A percentile compares a stretch with the other conserved stretches of the same genome.
Conservation (phyloP, 441 rosid species). For the Syzygium malaccense region DNA sequence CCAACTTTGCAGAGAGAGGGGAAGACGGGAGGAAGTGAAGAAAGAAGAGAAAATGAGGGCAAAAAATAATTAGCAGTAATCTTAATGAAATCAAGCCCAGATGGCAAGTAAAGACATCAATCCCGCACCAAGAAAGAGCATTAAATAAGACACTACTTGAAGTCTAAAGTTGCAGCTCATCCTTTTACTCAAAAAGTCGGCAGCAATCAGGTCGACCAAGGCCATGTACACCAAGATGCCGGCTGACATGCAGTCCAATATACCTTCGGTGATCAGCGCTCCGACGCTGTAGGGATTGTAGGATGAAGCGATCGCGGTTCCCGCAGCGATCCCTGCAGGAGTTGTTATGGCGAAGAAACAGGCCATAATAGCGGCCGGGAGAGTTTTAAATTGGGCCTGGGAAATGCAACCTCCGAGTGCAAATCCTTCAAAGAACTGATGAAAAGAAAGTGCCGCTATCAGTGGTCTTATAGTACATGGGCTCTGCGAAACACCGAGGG, state of each 20-base stretch:
- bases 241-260: slow-evolving; percentile 71
- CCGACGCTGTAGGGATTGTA: slow-evolving; percentile 25
- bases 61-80: not conserved
- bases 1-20: not conserved
- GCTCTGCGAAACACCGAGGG: slow-evolving; percentile 82
- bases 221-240: slow-evolving; percentile 93
- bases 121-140: slow-evolving; percentile 79
- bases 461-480: slow-evolving; percentile 89
- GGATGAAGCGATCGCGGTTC: slow-evolving; percentile 36
- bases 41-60: not conserved
- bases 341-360: slow-evolving; percentile 74
- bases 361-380: slow-evolving; percentile 61
- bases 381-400: slow-evolving; percentile 60
- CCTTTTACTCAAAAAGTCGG: slow-evolving; percentile 71
- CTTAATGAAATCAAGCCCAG: slow-evolving; percentile 38
- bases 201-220: slow-evolving; percentile 70
- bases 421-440: slow-evolving; percentile 96
- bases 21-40: not conserved
- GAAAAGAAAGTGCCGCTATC: slow-evolving; percentile 79
- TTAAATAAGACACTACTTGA: slow-evolving; percentile 56
- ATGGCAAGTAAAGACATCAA: slow-evolving; percentile 78
- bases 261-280: slow-evolving; percentile 65
- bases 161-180: slow-evolving; percentile 77
- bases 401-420: slow-evolving; percentile 94
- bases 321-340: slow-evolving; percentile 65